Evolutionary conservation across 1,284 basidiomycete species (phyloP), one percentile per base, ranked within the genome.

Genomic region (Gomphus sp.): DNA sequence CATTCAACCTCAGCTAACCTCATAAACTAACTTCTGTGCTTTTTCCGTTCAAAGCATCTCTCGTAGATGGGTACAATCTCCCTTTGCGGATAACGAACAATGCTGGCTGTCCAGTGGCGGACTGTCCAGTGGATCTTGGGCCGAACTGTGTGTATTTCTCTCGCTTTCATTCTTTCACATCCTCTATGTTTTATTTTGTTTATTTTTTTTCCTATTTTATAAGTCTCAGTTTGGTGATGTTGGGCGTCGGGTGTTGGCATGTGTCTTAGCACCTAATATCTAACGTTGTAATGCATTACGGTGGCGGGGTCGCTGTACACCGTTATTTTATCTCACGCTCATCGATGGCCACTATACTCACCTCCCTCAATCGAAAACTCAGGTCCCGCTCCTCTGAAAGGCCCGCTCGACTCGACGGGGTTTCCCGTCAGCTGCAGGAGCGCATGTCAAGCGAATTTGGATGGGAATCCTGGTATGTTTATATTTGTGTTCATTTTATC

Each of bases 1-100:
- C 22, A 1, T 22, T 22, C 22, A 22, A 22, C 22, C 22, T 22
- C 22, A 22, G 22, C 22, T 22, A 22, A 22, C 22, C 22, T 22
- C 22, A 22, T 22, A 22, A 22, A 22, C 22, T 22, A 22, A 22
- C 33, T 52, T 58, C 25, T 34, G n/a, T 45, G 44, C 22, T 45
- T 37, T 18, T 10, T 12, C 7, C 8, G 11, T 39, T 31, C 41
- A 41, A 50, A 73, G 73, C 80, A 14, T 80, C 77, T 33, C 72
- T 81, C 41, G 80, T 83, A 25, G 80, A 82, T 64, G 81, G 81
- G 0, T 80, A 76, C 68, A 84, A 85, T 68, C 66, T 85, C 9
- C 84, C 84, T 4, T 72, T 81, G 69, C 67, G 72, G 4, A 81
- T 85, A 59, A 70, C 70, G 45, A 80, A 79, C 69, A 77, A 74